Base-by-base conservation (phyloP, 306 rosid species). In the Crataegus laevigata region DNA sequence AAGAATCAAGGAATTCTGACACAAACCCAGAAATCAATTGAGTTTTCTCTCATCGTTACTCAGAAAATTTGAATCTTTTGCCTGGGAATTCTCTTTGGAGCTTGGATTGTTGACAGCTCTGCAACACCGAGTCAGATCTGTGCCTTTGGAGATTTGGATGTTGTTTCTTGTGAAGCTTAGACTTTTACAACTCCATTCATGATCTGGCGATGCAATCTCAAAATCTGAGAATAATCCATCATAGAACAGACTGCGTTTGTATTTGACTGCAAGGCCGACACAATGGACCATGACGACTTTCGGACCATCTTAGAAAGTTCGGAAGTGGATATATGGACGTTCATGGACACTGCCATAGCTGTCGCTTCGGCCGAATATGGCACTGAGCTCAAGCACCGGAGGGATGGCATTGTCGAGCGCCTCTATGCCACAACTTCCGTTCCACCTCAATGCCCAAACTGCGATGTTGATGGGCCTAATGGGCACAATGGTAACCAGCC, bases 201-300 rank as follows among this genome's bases (percentile, higher is more conserved):
- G 26, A 65, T 65, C 69, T 6, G 25, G 50, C n/a, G 47, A 65
- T 65, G 47, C 69, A 65, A 65, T 65, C 47, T 32, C 69, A 34
- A 43, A 30, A 63, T 63, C 68, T 17, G 25, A 63, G 43, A 63
- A 63, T 36, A 25, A 61, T 63, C 43, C 68, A 63, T 63, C 47
- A 65, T 36, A 9, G 0, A 34, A n/a, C 19, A 1, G 36, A 11
- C 34, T 6, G 42, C 7, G 0, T 30, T 18, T 63, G 42, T 29
- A 30, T 18, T 63, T 63, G 66, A 63, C 43, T 63, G 42, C 15
- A 63, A 18, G 68, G 67, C 13, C 21, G 28, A 47, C 76, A 25
- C 40, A 43, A 90, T 96, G 96, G 98, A 96, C 82, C 85, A 83
- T 82, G 98, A 96, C 63, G 97, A 90, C 85, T 90, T 96, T 68